Evolutionary conservation across 306 rosid species (phyloP).

Genomic region (Sphenostylis stenocarpa): DNA sequence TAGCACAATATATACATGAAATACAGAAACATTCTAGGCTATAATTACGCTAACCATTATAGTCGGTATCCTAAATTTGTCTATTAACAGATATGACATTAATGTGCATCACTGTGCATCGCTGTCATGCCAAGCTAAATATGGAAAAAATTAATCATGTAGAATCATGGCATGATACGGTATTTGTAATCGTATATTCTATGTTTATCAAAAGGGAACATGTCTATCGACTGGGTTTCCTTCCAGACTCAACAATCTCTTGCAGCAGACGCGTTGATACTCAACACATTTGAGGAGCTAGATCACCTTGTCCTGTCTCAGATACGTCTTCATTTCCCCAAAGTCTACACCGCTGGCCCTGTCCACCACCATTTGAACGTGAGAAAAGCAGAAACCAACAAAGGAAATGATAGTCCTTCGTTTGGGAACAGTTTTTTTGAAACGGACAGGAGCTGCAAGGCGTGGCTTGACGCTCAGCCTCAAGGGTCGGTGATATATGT

Average conservation of each 20-base stretch:
- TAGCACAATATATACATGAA: too few relatives aligned
- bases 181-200: too few relatives aligned
- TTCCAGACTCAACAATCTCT: conserved; percentile 15
- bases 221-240: neutral
- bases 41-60: too few relatives aligned
- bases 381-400: neutral
- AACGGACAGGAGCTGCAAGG: conserved; percentile 43
- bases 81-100: too few relatives aligned
- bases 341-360: conserved; percentile 51
- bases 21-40: too few relatives aligned
- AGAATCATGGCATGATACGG: too few relatives aligned
- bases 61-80: too few relatives aligned
- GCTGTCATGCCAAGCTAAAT: too few relatives aligned
- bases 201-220: too few relatives aligned
- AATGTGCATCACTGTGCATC: too few relatives aligned
- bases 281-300: conserved; percentile 66
- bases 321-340: conserved; percentile 29
- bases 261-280: conserved; percentile 39
- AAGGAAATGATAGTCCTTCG: neutral
- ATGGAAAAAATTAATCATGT: too few relatives aligned
- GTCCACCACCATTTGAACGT: conserved; percentile 43
- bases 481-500: conserved; percentile 48
- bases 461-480: conserved; percentile 56
- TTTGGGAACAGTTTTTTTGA: conserved; percentile 1
- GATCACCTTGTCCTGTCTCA: conserved; percentile 46